Conservation (phyloP, 1,284 basidiomycete genomes). For the Microstroma glucosiphilum region DNA sequence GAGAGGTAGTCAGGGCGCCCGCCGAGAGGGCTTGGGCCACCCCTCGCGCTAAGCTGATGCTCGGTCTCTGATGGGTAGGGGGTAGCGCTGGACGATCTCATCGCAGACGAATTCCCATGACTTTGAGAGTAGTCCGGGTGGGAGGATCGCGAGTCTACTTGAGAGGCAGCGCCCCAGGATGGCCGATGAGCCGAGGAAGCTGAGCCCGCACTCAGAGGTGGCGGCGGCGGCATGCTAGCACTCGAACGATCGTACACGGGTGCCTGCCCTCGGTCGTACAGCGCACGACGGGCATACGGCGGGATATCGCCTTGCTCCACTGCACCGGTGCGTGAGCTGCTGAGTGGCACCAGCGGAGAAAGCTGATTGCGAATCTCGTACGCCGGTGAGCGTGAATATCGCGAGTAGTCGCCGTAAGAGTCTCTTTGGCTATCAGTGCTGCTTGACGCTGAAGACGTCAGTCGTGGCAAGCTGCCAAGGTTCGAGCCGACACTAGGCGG, state of each 20-base stretch:
- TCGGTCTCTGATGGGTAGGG: too few relatives aligned
- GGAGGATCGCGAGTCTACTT: too few relatives aligned
- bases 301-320: not conserved
- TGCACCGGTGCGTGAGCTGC: not conserved
- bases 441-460: not conserved
- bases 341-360: slow-evolving; percentile 1
- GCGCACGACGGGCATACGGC: not conserved
- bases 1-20: too few relatives aligned
- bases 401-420: slow-evolving; percentile 1
- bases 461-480: not conserved
- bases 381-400: not conserved
- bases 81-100: too few relatives aligned
- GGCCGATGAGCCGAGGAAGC: too few relatives aligned
- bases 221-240: not conserved
- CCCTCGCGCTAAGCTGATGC: too few relatives aligned
- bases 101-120: too few relatives aligned
- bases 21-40: too few relatives aligned
- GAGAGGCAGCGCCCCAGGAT: too few relatives aligned
- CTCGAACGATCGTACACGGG: not conserved
- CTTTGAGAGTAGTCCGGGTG: too few relatives aligned
- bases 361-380: slow-evolving; percentile 8
- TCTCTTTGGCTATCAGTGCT: not conserved
- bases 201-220: not conserved
- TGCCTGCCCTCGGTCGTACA: not conserved
- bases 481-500: not conserved